Evolutionary conservation across 768 basidiomycete genomes (phyloP).

Genomic region (Boletus edulis): DNA sequence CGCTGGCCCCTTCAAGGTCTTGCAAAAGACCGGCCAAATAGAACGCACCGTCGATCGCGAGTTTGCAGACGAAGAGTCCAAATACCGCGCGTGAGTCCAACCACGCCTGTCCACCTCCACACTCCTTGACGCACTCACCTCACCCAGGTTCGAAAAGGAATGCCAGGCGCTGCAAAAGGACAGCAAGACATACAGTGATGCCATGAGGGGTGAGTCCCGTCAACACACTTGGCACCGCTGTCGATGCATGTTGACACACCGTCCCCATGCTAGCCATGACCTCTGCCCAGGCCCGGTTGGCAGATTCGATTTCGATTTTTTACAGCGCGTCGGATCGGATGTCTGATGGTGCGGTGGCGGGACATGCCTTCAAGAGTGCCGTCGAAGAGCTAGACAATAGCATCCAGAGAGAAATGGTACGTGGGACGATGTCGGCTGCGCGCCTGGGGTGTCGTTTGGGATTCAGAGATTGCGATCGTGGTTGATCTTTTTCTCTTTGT

Average conservation of each 20-base stretch:
- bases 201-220: constrained; percentile 74
- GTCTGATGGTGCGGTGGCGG: constrained; percentile 94
- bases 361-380: constrained; percentile 92
- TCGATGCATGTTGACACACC: not conserved
- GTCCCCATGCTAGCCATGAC: constrained; percentile 71
- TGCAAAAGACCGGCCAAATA: constrained; percentile 98
- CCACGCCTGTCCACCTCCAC: not conserved
- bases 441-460: not conserved
- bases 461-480: not conserved
- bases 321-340: constrained; percentile 81
- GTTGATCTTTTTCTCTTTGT: not conserved
- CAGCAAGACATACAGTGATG: constrained; percentile 90
- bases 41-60: constrained; percentile 94
- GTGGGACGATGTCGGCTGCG: constrained; percentile 26
- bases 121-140: not conserved
- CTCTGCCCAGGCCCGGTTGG: constrained; percentile 85
- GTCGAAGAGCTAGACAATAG: constrained; percentile 91
- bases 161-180: constrained; percentile 91
- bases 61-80: constrained; percentile 88
- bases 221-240: not conserved
- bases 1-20: constrained; percentile 48
- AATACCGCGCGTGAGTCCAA: constrained; percentile 75
- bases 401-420: constrained; percentile 80
- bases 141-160: constrained; percentile 90
- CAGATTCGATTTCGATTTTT: constrained; percentile 91